These are phyloP conservation scores for Ilex paraguariensis DNA, from an alignment of 305 asterid genomes.

Conservation along the genomic window DNA sequence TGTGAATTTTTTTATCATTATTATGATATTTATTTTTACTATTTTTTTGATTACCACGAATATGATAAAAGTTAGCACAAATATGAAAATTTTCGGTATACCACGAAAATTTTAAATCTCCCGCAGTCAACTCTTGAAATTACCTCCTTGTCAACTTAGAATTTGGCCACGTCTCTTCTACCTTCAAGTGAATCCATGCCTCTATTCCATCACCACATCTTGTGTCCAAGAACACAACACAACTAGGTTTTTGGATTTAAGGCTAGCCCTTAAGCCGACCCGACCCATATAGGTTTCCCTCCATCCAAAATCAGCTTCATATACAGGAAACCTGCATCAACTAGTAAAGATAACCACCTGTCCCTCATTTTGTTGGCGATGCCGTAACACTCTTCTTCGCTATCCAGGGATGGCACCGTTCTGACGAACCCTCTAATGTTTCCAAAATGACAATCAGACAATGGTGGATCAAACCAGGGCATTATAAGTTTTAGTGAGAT, in stretches of 20 bases:
- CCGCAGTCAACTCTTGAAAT: no score
- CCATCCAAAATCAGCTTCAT: neutral
- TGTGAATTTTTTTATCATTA: no score
- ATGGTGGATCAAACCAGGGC: neutral
- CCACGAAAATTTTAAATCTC: no score
- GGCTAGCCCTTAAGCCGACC: neutral
- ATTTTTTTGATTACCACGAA: no score
- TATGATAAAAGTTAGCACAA: no score
- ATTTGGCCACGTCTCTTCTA: neutral
- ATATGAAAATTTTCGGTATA: no score
- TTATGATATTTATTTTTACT: no score
- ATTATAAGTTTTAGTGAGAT: no score
- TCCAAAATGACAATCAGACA: neutral
- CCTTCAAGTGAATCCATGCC: neutral
- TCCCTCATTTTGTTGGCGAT: neutral
- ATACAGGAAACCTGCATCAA: neutral
- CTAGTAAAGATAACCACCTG: neutral
- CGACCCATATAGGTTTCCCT: neutral
- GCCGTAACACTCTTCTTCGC: neutral
- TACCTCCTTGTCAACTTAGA: neutral
- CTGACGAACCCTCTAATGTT: neutral
- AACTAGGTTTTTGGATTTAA: neutral
- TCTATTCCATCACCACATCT: no score
- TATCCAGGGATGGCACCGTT: no score
- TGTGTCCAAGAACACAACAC: neutral